Base-by-base conservation (phyloP, 148 eudicot species). In the Rhododendron griersonianum region DNA sequence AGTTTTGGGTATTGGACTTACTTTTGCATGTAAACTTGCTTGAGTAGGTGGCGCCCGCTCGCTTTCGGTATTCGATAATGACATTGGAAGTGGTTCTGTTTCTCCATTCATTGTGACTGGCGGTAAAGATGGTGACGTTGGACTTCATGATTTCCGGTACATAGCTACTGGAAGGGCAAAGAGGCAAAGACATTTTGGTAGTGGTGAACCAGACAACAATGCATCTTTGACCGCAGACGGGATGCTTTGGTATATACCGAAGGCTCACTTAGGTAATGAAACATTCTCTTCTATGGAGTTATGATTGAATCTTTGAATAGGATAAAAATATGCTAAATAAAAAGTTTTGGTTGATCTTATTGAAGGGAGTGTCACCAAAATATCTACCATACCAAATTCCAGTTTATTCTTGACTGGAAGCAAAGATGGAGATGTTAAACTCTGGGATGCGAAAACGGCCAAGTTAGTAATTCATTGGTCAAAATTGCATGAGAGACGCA, bases 191-290 rank as follows among this genome's bases (percentile, higher is more conserved):
- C 93, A 93, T 84, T 87, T 90, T 41, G 90, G 90, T 83, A 82
- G 88, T 83, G 87, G 81, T 81, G 98, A 97, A 71, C 91, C 91
- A 84, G 79, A 90, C 63, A 87, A 86, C 48, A 93, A 89, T 84
- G 59, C 93, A 77, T 91, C 94, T 79, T 84, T 90, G 47, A 87
- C 91, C 33, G 87, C 91, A 78, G 93, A 95, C 88, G 98, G 99
- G 81, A 98, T 98, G 99, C 91, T 98, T 44, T 98, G 99, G 99
- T 98, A 98, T 87, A 95, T 98, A 90, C 99, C 99, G 61, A 98
- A 95, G 91, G 99, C 99, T 86, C 99, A 98, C 88, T 89, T 94
- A 93, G 99, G 99, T 97, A 90, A 71, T 23, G 44, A 39, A 53
- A 71, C 37, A 35, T 69, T 28, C 23, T 77, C 51, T 78, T 61